Evolutionary conservation across 1,139 yeast genomes (phyloP).

Genomic region (Spathaspora jeffriesii): DNA sequence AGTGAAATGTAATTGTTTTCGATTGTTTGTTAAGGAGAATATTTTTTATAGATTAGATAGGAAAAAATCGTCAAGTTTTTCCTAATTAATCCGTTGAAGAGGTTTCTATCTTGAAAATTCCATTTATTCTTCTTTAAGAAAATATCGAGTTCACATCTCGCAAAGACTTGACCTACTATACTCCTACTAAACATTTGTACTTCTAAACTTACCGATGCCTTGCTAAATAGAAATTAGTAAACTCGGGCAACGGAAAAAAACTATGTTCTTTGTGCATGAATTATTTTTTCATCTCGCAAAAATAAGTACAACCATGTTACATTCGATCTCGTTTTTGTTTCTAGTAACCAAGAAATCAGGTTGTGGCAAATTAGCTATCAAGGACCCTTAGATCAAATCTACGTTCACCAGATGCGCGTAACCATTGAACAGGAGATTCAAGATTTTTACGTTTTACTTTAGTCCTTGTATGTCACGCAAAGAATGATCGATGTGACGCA

Average conservation of each 20-base stretch:
- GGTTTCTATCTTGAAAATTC: not conserved
- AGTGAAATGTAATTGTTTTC: not conserved
- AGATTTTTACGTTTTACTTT: too few species aligned
- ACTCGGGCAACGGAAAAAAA: not conserved
- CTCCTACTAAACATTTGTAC: too few species aligned
- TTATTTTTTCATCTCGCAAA: not conserved
- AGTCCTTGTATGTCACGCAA: too few species aligned
- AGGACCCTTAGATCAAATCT: not conserved
- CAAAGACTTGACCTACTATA: not conserved
- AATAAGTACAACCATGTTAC: conserved; percentile 3
- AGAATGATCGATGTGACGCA: too few species aligned
- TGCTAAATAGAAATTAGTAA: not conserved
- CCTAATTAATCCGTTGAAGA: not conserved
- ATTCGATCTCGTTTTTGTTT: not conserved
- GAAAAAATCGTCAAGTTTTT: not conserved
- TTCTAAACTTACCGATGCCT: not conserved
- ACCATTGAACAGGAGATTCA: too few species aligned
- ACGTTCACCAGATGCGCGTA: too few species aligned
- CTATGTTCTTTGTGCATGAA: not conserved
- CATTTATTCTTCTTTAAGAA: not conserved
- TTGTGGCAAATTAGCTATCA: not conserved
- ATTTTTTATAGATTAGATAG: not conserved
- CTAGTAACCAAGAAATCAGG: not conserved
- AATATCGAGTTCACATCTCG: not conserved
- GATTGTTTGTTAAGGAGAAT: not conserved